Base-by-base conservation (phyloP, 2,329 filamentous ascomycete species). In the Trichoderma endophyticum region DNA sequence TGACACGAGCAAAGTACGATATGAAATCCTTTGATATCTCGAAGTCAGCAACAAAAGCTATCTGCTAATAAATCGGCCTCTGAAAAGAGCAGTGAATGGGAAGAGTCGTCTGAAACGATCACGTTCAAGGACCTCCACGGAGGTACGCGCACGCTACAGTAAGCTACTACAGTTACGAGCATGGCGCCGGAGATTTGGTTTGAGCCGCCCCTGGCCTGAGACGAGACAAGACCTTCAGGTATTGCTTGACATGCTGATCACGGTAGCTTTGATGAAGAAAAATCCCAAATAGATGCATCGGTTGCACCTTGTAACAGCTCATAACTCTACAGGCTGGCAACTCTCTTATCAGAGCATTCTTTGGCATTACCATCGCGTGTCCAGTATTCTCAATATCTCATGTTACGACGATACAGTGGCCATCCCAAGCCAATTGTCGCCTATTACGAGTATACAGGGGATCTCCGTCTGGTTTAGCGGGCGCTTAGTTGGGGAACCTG, bases 101-200 rank as follows among this genome's bases (percentile, higher is more conserved):
- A n/a, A 24, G 56, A 9, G 6, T 28, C 34, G 57, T 48, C 56
- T 61, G 56, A 69, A 51, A 51, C 66, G 6, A 39, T 34, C 36
- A 59, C 21, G 26, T 48, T 28, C 51, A n/a, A 69, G 28, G 34
- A n/a, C 32, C 51, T 39, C 21, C 54, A 32, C n/a, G n/a, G 43
- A 32, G 62, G 11, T 48, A 32, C 14, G 39, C 21, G 8, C 26
- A 39, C 56, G 36, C 66, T 48, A 68, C 36, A 39, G 3, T 39
- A 4, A 30, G 21, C 65, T 36, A 21, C 8, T 12, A 51, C 43
- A 54, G 48, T 21, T 54, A 7, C 67, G 48, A 21, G 39, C 60
- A 59, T 64, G 36, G 59, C 61, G 69, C 57, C 69, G 60, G 69
- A 71, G 60, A 64, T 63, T 61, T 62, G 59, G 69, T 62, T 71